Evolutionary conservation across 768 basidiomycete genomes (phyloP), one percentile per base, ranked within the genome.

Genomic region (Mycena epipterygia): DNA sequence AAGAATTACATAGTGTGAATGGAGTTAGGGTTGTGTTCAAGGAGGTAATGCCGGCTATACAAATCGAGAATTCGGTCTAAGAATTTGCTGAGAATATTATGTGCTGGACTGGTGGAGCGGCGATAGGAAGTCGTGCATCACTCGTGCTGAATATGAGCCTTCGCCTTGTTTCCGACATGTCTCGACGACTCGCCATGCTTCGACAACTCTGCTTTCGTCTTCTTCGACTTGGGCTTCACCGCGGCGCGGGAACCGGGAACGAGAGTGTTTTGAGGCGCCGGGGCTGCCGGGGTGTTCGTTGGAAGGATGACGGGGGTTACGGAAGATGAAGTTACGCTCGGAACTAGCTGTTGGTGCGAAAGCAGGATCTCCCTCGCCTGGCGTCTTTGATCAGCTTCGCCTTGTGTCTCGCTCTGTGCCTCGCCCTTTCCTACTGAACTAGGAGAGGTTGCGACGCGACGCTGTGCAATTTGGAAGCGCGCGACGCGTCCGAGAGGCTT

Each of bases 331-430:
- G 65, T 14, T 21, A 21, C 58, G 23, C 55, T 14, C 17, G 66
- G 66, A 30, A 21, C 64, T 23, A 55, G 30, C 39, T 73, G 60
- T 25, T 72, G 49, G 51, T 73, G 71, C 35, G 71, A 73, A 48
- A 73, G 71, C 16, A 73, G 32, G 21, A 60, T 68, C 52, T 65
- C 59, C 51, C 64, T 48, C n/a, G 58, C 39, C 29, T 69, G 52
- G 19, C n/a, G n/a, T n/a, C n/a, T n/a, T n/a, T n/a, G n/a, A n/a
- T n/a, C n/a, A n/a, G n/a, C n/a, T n/a, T n/a, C n/a, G n/a, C n/a
- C n/a, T n/a, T n/a, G n/a, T n/a, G n/a, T n/a, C n/a, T 55, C 3
- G 13, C 29, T 39, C 37, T 27, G 46, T 49, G 19, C 48, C 12
- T 7, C n/a, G 23, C 55, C 23, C 37, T 48, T 48, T 35, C 4